Conservation (phyloP, 176 grass and related monocot genomes). For the Phragmites australis region DNA sequence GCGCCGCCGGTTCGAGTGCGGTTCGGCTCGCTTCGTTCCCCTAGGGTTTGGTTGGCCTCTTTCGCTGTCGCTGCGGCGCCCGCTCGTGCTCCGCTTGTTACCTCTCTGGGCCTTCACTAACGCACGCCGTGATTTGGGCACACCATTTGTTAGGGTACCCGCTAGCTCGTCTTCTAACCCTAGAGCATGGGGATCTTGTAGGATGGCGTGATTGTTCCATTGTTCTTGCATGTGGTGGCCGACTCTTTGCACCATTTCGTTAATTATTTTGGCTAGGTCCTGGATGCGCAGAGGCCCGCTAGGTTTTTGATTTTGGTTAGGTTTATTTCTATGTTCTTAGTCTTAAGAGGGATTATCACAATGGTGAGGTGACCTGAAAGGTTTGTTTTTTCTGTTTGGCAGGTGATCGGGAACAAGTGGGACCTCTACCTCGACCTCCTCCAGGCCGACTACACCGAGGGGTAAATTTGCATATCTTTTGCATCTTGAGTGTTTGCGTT, state of each 20-base stretch:
- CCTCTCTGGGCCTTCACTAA: neutral
- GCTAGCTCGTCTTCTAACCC: neutral
- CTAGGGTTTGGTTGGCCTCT: neutral
- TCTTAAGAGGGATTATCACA: neutral
- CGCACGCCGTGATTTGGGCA: neutral
- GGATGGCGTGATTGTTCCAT: neutral
- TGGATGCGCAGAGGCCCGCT: neutral
- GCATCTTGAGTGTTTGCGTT: neutral
- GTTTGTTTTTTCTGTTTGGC: neutral
- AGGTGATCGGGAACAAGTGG: slow-evolving; percentile 99
- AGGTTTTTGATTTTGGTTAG: neutral
- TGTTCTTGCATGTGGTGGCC: neutral
- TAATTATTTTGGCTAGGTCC: slow-evolving; percentile 4
- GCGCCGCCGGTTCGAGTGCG: neutral
- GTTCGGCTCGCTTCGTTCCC: neutral
- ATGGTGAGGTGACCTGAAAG: slow-evolving; percentile 1
- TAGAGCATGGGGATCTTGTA: neutral
- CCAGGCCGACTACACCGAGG: slow-evolving; percentile 85
- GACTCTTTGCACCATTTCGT: neutral
- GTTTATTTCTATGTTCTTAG: neutral
- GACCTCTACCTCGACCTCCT: slow-evolving; percentile 87
- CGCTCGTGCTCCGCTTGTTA: neutral
- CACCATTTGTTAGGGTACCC: neutral
- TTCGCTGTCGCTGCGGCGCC: neutral
- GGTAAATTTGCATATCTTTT: slow-evolving; percentile 44